A percentile compares a stretch with the other conserved stretches of the same genome.
Evolutionary conservation across 2,329 filamentous ascomycete genomes (phyloP).

Genomic region (Cladophialophora psammophila): DNA sequence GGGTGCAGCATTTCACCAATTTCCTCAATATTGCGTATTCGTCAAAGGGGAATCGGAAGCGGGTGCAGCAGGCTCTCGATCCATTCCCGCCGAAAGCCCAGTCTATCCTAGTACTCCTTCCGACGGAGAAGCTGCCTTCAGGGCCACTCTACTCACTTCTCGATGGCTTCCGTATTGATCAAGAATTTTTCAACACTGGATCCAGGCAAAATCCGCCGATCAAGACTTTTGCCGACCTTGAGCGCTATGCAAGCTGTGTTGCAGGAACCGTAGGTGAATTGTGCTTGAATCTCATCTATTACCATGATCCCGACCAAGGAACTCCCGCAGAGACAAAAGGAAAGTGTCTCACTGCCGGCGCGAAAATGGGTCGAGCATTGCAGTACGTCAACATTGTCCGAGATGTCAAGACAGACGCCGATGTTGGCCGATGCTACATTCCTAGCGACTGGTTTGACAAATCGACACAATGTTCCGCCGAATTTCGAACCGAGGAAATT

Average conservation of each 20-base stretch:
- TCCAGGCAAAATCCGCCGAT: slow-evolving; percentile 61
- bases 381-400: slow-evolving; percentile 80
- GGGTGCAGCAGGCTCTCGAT: slow-evolving; percentile 41
- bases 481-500: slow-evolving; percentile 37
- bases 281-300: slow-evolving; percentile 71
- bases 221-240: slow-evolving; percentile 63
- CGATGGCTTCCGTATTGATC: slow-evolving; percentile 73
- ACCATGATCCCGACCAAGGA: slow-evolving; percentile 53
- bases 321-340: slow-evolving; percentile 42
- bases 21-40: slow-evolving; percentile 61
- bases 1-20: slow-evolving; percentile 65
- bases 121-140: slow-evolving; percentile 62
- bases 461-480: slow-evolving; percentile 52
- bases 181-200: slow-evolving; percentile 58
- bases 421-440: slow-evolving; percentile 71
- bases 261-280: slow-evolving; percentile 76
- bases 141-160: slow-evolving; percentile 70
- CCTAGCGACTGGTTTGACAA: slow-evolving; percentile 70
- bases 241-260: slow-evolving; percentile 70
- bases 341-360: slow-evolving; percentile 63
- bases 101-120: slow-evolving; percentile 67
- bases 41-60: slow-evolving; percentile 50
- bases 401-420: slow-evolving; percentile 73
- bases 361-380: slow-evolving; percentile 74
- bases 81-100: slow-evolving; percentile 62